Evolutionary conservation across 2,329 filamentous ascomycete species (phyloP).

Genomic region (Zelopaecilomyces penicillatus): DNA sequence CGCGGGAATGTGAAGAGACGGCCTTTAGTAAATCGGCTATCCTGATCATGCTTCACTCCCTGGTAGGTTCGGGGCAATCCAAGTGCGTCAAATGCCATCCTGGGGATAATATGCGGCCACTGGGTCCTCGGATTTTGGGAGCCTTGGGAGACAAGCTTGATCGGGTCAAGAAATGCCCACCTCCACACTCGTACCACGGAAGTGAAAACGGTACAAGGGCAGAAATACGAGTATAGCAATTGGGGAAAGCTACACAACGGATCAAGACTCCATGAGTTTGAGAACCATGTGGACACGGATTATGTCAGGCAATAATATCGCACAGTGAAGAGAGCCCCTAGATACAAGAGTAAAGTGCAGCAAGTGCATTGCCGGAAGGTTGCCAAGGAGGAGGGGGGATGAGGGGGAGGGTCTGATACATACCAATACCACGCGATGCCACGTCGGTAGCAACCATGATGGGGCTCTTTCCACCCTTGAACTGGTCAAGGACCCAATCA

Average conservation of each 20-base stretch:
- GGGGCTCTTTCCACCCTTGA: slow-evolving; percentile 98
- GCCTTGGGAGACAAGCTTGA: slow-evolving; percentile 60
- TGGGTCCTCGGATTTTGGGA: slow-evolving; percentile 48
- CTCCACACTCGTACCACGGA: slow-evolving; percentile 66
- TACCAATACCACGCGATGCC: slow-evolving; percentile 99
- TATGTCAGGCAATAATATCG: slow-evolving; percentile 78
- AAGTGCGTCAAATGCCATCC: slow-evolving; percentile 47
- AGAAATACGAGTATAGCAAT: slow-evolving; percentile 69
- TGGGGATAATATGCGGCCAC: slow-evolving; percentile 39
- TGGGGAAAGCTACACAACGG: slow-evolving; percentile 27
- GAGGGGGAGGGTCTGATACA: slow-evolving; percentile 55
- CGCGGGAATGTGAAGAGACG: slow-evolving; percentile 36
- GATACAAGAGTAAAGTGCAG: slow-evolving; percentile 88
- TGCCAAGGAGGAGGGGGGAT: slow-evolving; percentile 38
- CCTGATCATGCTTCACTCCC: slow-evolving; percentile 43
- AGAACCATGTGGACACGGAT: slow-evolving; percentile 74
- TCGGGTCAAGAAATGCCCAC: slow-evolving; percentile 68
- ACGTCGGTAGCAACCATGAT: slow-evolving; percentile 99
- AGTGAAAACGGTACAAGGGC: slow-evolving; percentile 57
- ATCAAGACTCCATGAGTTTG: slow-evolving; percentile 77
- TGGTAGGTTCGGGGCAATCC: slow-evolving; percentile 50
- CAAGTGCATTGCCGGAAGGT: slow-evolving; percentile 49
- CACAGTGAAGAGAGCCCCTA: slow-evolving; percentile 81
- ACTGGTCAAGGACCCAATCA: slow-evolving; percentile 98
- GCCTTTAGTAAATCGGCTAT: slow-evolving; percentile 44